Base-by-base conservation (phyloP, 495 filamentous ascomycete genomes). In the Viridothelium virens region DNA sequence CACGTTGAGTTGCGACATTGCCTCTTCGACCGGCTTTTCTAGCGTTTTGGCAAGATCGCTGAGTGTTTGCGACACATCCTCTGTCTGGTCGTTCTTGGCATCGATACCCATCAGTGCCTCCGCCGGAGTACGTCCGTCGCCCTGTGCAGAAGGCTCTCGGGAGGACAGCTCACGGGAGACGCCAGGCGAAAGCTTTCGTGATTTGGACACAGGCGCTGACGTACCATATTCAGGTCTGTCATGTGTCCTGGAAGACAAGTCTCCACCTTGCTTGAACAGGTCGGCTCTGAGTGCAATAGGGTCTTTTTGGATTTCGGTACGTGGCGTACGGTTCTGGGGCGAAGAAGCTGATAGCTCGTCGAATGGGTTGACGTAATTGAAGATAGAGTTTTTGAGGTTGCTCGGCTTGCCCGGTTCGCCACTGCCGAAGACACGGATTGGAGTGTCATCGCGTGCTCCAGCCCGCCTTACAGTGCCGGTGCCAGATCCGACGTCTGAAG, bases 291-390 rank as follows among this genome's bases (percentile, higher is more conserved):
- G 71, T 5, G 66, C 46, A 5, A 64, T 34, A 36, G 63, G 14
- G 9, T 62, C 56, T 0, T 70, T 67, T 34, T 67, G 66, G 18
- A 68, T 36, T 18, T 72, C 69, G 14, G 72, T 65, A 33, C 75
- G 76, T 36, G 83, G 79, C 3, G 81, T 79, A 38, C 76, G 80
- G 66, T 84, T 86, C 18, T 83, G 83, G 63, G 87, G 87, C 38
- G 85, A 89, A 6, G 86, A 86, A 7, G 81, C 81, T 66, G 87
- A 82, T 38, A 91, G 74, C 72, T 91, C 86, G 38, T 91, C 89
- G 67, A 93, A 92, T 3, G 90, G 90, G 70, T 91, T 91, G 68
- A 87, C 84, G 73, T 91, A 90, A 38, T 84, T 90, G 77, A 93
- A 93, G 36, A 88, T 78, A 25, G 74, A 72, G 44, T 62, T 68